Conservation (phyloP, 1,284 basidiomycete species). For the Ceratobasidium sp. region DNA sequence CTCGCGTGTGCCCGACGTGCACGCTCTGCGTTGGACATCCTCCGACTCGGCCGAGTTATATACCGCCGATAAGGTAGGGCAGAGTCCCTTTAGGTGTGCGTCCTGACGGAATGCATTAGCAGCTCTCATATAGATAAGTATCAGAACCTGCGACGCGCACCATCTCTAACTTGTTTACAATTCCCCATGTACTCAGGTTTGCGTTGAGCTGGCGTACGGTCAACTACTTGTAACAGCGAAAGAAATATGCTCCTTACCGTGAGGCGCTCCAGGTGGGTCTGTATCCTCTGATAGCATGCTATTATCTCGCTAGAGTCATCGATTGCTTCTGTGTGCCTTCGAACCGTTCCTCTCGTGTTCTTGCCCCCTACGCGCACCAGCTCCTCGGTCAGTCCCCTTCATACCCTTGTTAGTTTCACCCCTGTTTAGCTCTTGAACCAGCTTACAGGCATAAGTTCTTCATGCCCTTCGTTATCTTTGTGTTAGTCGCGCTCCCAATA, state of each 20-base stretch:
- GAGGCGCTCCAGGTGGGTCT: not conserved
- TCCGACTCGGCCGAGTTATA: not conserved
- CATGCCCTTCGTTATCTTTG: too few relatives aligned
- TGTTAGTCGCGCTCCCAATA: too few relatives aligned
- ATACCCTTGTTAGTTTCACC: too few relatives aligned
- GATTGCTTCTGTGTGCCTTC: not conserved
- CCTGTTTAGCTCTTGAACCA: too few relatives aligned
- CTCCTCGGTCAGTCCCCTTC: not conserved
- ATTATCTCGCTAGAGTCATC: not conserved
- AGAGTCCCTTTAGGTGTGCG: not conserved
- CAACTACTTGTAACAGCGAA: not conserved
- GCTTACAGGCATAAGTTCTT: too few relatives aligned
- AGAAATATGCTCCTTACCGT: not conserved
- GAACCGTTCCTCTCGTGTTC: too few relatives aligned
- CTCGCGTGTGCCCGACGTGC: not conserved
- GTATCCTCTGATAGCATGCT: too few relatives aligned
- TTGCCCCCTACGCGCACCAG: not conserved
- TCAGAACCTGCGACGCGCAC: too few relatives aligned
- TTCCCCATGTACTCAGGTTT: not conserved
- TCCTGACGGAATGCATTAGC: not conserved
- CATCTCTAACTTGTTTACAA: not conserved
- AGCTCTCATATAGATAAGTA: too few relatives aligned
- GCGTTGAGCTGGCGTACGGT: not conserved
- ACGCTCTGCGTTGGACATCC: not conserved
- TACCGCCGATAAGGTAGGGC: not conserved